Percentiles rank a stretch among this genome's conserved stretches.
phyloP scores from a whole-genome alignment of 805 yeast genomes.

The Metschnikowia shivogae region DNA sequence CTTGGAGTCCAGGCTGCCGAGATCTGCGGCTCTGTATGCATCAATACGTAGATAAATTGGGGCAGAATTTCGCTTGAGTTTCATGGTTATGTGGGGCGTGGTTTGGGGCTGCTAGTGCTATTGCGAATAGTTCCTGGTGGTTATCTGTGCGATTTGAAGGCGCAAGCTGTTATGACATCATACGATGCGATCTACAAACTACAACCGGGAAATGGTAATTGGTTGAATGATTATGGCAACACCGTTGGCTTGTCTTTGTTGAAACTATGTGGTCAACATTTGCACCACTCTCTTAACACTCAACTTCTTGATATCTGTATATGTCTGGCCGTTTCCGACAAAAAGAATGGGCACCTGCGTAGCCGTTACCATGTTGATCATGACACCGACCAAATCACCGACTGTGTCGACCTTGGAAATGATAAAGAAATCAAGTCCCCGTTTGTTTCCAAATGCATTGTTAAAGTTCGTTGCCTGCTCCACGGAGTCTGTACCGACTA shows the following conservation, averaged over 20 bases:
- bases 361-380: slow-evolving; percentile 96
- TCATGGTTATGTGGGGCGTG: slow-evolving; percentile 4
- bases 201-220: not conserved
- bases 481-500: slow-evolving; percentile 96
- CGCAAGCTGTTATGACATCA: slow-evolving; percentile 1
- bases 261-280: slow-evolving; percentile 57
- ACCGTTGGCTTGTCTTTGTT: no score
- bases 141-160: not conserved
- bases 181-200: not conserved
- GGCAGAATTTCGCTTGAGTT: slow-evolving; percentile 9
- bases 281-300: slow-evolving; percentile 92
- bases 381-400: slow-evolving; percentile 92
- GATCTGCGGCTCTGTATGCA: slow-evolving; percentile 39
- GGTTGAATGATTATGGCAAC: no score
- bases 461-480: slow-evolving; percentile 92
- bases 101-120: not conserved
- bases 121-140: not conserved
- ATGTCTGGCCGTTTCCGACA: slow-evolving; percentile 96
- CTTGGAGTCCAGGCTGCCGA: slow-evolving; percentile 19
- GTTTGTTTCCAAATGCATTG: slow-evolving; percentile 80
- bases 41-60: slow-evolving; percentile 29
- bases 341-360: slow-evolving; percentile 93
- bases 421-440: slow-evolving; percentile 84
- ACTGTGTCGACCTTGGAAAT: slow-evolving; percentile 96
- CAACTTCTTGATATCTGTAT: slow-evolving; percentile 85